Evolutionary conservation across 208 protist genomes (phyloP).

Genomic region (Acanthamoeba healyi): DNA sequence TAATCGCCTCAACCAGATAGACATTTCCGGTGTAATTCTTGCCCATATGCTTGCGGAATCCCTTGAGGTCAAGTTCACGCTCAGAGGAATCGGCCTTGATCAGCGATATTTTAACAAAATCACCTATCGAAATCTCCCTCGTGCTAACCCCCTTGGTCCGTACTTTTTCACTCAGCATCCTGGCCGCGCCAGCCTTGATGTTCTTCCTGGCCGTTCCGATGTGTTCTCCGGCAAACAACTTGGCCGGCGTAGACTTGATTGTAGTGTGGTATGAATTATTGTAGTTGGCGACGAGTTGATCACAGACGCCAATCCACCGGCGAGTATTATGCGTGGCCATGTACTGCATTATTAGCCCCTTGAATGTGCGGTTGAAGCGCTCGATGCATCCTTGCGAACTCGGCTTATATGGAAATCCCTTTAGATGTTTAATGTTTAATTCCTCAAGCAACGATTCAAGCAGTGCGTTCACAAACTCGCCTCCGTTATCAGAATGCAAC

Average conservation of each 20-base stretch:
- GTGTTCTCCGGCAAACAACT: too few relatives aligned
- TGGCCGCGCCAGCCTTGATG: too few relatives aligned
- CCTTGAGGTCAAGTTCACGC: too few relatives aligned
- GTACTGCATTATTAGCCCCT: neutral
- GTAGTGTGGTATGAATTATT: neutral
- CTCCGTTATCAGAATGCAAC: neutral
- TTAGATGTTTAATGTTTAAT: neutral
- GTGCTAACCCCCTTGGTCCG: too few relatives aligned
- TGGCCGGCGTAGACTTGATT: neutral
- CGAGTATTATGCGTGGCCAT: neutral
- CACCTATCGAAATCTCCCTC: too few relatives aligned
- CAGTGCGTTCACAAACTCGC: neutral
- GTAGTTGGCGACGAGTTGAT: neutral
- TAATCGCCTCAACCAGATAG: too few relatives aligned
- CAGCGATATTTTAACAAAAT: too few relatives aligned
- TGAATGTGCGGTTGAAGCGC: constrained; percentile 10
- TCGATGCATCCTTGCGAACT: neutral
- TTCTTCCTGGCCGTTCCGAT: too few relatives aligned
- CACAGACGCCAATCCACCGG: neutral
- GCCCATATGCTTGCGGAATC: too few relatives aligned
- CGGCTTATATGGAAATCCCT: neutral
- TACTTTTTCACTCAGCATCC: too few relatives aligned
- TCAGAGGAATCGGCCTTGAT: too few relatives aligned
- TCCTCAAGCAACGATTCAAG: neutral
- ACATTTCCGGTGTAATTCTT: too few relatives aligned